phyloP scores from a whole-genome alignment of 1,284 basidiomycete genomes.

The Microbotryum intermedium region DNA sequence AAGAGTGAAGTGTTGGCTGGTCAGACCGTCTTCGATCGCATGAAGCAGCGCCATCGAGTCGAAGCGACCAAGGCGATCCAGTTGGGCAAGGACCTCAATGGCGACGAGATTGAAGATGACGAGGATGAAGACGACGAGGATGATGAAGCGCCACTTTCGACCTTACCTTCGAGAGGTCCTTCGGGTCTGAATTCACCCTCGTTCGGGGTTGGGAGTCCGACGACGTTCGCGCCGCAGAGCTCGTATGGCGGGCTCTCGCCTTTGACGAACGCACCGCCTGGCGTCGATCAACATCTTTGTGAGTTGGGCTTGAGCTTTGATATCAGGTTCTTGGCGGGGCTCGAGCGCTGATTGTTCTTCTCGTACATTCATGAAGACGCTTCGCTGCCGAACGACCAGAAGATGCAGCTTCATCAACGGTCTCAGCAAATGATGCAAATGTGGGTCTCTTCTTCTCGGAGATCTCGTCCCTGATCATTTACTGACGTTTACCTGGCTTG shows the following conservation, averaged over 20 bases:
- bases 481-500: neutral
- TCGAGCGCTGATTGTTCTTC: neutral
- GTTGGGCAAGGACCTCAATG: slow-evolving; percentile 22
- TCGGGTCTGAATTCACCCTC: no score
- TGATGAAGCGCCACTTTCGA: slow-evolving; percentile 22
- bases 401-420: slow-evolving; percentile 28
- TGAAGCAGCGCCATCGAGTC: slow-evolving; percentile 24
- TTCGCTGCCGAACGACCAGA: slow-evolving; percentile 27
- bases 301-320: neutral
- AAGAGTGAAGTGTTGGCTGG: no score
- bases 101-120: neutral
- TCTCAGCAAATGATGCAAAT: slow-evolving; percentile 28
- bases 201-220: no score
- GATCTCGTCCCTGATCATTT: neutral
- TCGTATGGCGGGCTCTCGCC: slow-evolving; percentile 24
- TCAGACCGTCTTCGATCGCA: slow-evolving; percentile 12
- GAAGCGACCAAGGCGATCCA: slow-evolving; percentile 20
- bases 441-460: neutral
- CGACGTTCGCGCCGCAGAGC: neutral
- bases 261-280: slow-evolving; percentile 21
- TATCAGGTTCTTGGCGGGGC: neutral
- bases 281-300: slow-evolving; percentile 29
- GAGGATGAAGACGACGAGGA: slow-evolving; percentile 14
- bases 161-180: slow-evolving; percentile 8
- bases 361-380: slow-evolving; percentile 7